These are phyloP conservation scores for Spizellomyces sp. DNA, from an alignment of 192 early-diverging fungal genomes.

Conservation along the genomic window DNA sequence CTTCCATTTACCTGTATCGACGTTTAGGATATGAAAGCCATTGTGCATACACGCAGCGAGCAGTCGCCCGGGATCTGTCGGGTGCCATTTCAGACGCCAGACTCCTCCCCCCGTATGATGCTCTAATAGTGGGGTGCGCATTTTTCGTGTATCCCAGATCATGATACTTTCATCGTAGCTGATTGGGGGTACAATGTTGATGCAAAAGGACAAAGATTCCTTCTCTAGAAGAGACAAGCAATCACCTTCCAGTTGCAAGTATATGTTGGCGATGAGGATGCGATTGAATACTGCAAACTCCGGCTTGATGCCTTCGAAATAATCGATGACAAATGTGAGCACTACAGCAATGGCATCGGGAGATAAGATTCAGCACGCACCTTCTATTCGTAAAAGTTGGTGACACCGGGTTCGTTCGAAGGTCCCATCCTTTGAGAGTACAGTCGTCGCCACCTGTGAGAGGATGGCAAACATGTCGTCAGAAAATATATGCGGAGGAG, in stretches of 20 bases:
- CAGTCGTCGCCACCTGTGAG: constrained; percentile 81
- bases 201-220: no score
- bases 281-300: constrained; percentile 89
- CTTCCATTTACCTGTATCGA: constrained; percentile 41
- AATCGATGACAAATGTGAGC: no score
- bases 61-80: constrained; percentile 58
- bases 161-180: constrained; percentile 89
- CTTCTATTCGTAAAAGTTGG: constrained; percentile 66
- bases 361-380: constrained; percentile 30
- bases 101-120: constrained; percentile 82
- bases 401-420: constrained; percentile 52
- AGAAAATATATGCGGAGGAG: neutral
- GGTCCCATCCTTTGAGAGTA: constrained; percentile 87
- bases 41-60: constrained; percentile 90
- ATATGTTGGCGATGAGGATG: constrained; percentile 76
- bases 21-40: constrained; percentile 80
- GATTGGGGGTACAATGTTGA: no score
- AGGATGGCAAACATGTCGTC: neutral
- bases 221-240: neutral
- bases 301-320: constrained; percentile 73
- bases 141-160: constrained; percentile 89
- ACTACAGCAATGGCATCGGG: neutral
- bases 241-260: constrained; percentile 82
- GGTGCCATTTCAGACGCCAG: constrained; percentile 97
- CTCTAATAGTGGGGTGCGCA: constrained; percentile 73